phyloP scores from a whole-genome alignment of 2,329 filamentous ascomycete species.

The Berkeleyomyces basicola region DNA sequence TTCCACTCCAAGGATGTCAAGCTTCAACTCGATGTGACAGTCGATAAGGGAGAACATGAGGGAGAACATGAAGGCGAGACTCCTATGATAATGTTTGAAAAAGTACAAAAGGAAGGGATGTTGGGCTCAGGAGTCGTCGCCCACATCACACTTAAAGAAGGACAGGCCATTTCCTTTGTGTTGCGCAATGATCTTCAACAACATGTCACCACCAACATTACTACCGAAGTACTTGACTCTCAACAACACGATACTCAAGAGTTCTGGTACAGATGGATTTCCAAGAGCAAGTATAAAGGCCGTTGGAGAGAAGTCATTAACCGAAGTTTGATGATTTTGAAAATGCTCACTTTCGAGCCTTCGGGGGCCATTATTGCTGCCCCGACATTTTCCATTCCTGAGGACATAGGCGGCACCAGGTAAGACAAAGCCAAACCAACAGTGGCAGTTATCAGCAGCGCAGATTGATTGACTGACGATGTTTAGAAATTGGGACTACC shows the following conservation, averaged over 20 bases:
- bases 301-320: conserved; percentile 56
- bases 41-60: conserved; percentile 40
- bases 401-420: conserved; percentile 50
- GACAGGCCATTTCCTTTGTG: conserved; percentile 53
- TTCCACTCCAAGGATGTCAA: conserved; percentile 43
- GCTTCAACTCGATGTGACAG: conserved; percentile 50
- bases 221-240: conserved; percentile 37
- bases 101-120: conserved; percentile 33
- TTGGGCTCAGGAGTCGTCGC: conserved; percentile 47
- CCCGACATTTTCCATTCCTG: conserved; percentile 61
- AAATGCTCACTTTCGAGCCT: conserved; percentile 62
- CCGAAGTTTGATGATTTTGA: conserved; percentile 56
- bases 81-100: conserved; percentile 39
- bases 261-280: conserved; percentile 61
- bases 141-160: conserved; percentile 42
- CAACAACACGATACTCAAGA: conserved; percentile 53
- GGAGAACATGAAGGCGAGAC: conserved; percentile 23
- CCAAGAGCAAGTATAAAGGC: conserved; percentile 52
- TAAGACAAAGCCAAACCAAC: conserved; percentile 15
- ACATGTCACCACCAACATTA: conserved; percentile 41
- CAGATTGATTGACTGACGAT: conserved; percentile 7
- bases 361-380: conserved; percentile 63
- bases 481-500: conserved; percentile 51
- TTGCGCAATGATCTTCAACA: conserved; percentile 44
- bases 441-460: neutral